These are phyloP conservation scores for Carpinus viminea DNA, from an alignment of 306 rosid species.

Conservation along the genomic window DNA sequence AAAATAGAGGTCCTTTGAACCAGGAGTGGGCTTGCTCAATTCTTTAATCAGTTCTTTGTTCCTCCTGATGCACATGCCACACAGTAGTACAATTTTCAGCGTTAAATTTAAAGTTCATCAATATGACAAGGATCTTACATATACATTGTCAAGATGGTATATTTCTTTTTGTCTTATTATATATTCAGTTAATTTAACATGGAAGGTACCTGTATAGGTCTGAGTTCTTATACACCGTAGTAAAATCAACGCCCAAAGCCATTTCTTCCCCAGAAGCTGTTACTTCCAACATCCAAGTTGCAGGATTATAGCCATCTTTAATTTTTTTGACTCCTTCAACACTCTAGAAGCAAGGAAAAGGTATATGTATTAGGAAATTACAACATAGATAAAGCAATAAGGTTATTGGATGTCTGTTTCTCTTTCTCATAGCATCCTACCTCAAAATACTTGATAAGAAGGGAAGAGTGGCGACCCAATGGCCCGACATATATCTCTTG, in stretches of 20 bases:
- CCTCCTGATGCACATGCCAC: slow-evolving; percentile 31
- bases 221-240: slow-evolving; percentile 36
- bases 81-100: not conserved
- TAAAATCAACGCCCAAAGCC: slow-evolving; percentile 44
- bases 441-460: slow-evolving; percentile 46
- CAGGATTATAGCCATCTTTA: slow-evolving; percentile 44
- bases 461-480: slow-evolving; percentile 44
- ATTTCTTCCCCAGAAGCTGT: slow-evolving; percentile 44
- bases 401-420: not conserved
- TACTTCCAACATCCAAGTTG: slow-evolving; percentile 61
- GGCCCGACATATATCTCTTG: slow-evolving; percentile 53
- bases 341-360: slow-evolving; percentile 28
- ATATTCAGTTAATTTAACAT: not conserved
- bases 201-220: slow-evolving; percentile 38
- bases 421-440: slow-evolving; percentile 15
- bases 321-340: slow-evolving; percentile 39
- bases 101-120: too few species aligned
- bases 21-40: slow-evolving; percentile 36
- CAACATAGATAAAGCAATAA: not conserved
- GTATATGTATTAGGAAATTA: not conserved
- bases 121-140: not conserved
- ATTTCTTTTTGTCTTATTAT: not conserved
- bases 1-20: slow-evolving; percentile 38
- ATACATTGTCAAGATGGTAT: not conserved
- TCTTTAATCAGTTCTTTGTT: slow-evolving; percentile 39